Evolutionary conservation across 148 eudicot genomes (phyloP).

Genomic region (Agrostemma githago): DNA sequence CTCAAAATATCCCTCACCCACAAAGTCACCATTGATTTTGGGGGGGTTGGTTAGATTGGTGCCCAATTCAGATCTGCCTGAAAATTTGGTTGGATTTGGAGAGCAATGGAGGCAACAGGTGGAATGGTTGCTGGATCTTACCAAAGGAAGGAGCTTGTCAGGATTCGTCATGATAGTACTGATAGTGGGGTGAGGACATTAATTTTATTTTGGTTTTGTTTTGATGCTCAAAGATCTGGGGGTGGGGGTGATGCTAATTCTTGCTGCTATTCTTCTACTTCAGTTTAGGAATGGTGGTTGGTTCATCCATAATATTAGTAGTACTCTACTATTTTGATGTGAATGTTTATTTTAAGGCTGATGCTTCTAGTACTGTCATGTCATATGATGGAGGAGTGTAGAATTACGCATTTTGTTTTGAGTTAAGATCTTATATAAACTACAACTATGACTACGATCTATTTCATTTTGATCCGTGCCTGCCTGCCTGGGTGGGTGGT

Average conservation of each 20-base stretch:
- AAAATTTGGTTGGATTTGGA: neutral
- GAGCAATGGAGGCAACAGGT: constrained; percentile 63
- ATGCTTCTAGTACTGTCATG: neutral
- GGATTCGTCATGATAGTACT: constrained; percentile 80
- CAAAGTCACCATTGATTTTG: neutral
- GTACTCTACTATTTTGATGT: neutral
- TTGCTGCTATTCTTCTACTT: neutral
- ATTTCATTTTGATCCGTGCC: neutral
- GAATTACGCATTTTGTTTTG: neutral
- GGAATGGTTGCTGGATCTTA: constrained; percentile 96
- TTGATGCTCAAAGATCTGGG: neutral
- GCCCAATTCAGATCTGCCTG: constrained; percentile 11
- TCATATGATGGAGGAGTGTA: neutral
- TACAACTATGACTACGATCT: neutral
- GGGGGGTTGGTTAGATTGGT: constrained; percentile 1
- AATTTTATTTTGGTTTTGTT: constrained; percentile 6
- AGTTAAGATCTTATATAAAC: neutral
- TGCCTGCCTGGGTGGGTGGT: neutral
- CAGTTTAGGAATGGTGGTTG: constrained; percentile 12
- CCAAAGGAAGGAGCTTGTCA: constrained; percentile 72
- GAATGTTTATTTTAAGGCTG: neutral
- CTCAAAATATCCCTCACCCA: constrained; percentile 9
- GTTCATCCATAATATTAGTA: neutral
- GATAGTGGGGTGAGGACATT: constrained; percentile 56
- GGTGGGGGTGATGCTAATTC: neutral